These are phyloP conservation scores for Rubia peregrina DNA, from an alignment of 305 asterid genomes.

Conservation along the genomic window DNA sequence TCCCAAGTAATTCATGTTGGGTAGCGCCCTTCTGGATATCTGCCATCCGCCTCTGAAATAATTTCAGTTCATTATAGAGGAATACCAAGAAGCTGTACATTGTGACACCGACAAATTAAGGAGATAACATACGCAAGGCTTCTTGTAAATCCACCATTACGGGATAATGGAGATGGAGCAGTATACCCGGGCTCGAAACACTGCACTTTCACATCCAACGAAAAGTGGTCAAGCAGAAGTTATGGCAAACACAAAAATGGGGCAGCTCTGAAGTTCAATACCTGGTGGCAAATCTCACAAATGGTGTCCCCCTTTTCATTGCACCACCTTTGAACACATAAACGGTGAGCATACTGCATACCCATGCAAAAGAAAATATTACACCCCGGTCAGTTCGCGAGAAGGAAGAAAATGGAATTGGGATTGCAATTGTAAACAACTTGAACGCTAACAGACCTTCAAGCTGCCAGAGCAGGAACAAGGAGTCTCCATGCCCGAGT, in stretches of 20 bases:
- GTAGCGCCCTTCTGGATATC: slow-evolving; percentile 47
- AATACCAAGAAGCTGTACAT: background rate
- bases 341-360: slow-evolving; percentile 68
- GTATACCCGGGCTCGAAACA: slow-evolving; percentile 64
- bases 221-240: slow-evolving; percentile 1
- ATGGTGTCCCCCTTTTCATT: slow-evolving; percentile 73
- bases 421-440: background rate
- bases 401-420: background rate
- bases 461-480: slow-evolving; percentile 85
- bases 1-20: slow-evolving; percentile 37
- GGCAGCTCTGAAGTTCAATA: slow-evolving; percentile 14
- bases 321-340: slow-evolving; percentile 86
- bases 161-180: slow-evolving; percentile 54
- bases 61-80: slow-evolving; percentile 3
- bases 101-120: background rate
- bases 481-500: slow-evolving; percentile 70
- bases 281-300: slow-evolving; percentile 88
- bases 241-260: background rate
- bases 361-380: background rate
- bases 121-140: slow-evolving; percentile 48
- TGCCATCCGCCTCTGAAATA: slow-evolving; percentile 69
- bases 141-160: slow-evolving; percentile 45
- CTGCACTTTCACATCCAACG: slow-evolving; percentile 37
- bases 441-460: slow-evolving; percentile 40
- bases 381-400: background rate